Evolutionary conservation across 2,329 filamentous ascomycete genomes (phyloP), one percentile per base, ranked within the genome.

Genomic region (Ophiosphaerella narmari): DNA sequence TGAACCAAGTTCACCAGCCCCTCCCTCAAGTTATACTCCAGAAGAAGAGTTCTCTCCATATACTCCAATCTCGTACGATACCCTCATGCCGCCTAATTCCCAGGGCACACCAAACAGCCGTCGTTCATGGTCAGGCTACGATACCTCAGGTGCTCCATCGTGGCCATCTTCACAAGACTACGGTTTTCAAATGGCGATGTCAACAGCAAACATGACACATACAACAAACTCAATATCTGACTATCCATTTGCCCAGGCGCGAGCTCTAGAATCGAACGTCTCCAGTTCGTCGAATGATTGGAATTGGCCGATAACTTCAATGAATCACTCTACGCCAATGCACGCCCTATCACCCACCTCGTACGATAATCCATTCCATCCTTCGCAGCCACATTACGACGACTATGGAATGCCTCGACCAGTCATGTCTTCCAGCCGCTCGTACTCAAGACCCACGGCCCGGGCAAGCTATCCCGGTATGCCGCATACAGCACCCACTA

Each of bases 121-220:
- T 24, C 49, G 46, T 11, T 66, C 64, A 2, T 68, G 65, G 63
- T 55, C 63, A 18, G 45, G 43, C 29, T 37, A 59, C 14, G 59
- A 65, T 26, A 54, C 55, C 37, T 55, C 62, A 23, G 39, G 53
- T 24, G 60, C 59, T 38, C 50, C 59, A 23, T 50, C 50, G 34
- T 69, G 65, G 65, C 52, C 66, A n/a, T 54, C 63, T 21, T 52
- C 54, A 43, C 56, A 62, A 33, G 54, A 52, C 14, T 68, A 65
- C 48, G 41, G 43, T 29, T 43, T 50, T 23, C 43, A 50, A 24
- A 51, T 57, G 14, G 35, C 55, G 3, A 39, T 52, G 18, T 43
- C 53, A 12, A 48, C 52, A 13, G 24, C 53, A 18, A 46, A 43
- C 31, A 48, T 47, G 29, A n/a, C 52, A 26, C 50, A 57, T 29